Percentiles rank a stretch among this genome's conserved stretches.
phyloP scores from a whole-genome alignment of 331 rosid species.

The Malus hybrid region DNA sequence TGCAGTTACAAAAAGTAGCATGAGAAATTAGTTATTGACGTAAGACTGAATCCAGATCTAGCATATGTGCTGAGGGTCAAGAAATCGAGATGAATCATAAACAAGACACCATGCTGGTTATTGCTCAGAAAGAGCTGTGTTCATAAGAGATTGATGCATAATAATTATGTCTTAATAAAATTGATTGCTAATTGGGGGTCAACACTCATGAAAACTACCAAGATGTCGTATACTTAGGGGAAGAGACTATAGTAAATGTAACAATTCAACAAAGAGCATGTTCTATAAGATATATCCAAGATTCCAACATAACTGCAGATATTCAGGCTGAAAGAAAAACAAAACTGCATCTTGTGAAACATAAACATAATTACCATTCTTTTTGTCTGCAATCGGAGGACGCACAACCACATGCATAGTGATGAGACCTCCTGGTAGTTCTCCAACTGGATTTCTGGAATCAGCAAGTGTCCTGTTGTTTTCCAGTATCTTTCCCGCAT shows the following conservation, averaged over 20 bases:
- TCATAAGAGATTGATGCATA: neutral
- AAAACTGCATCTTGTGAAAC: neutral
- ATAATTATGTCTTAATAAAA: neutral
- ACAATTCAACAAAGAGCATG: neutral
- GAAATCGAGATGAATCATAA: neutral
- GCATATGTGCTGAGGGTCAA: neutral
- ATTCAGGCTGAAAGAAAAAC: neutral
- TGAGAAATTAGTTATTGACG: neutral
- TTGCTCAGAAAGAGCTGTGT: neutral
- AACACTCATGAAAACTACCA: neutral
- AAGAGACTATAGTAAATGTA: neutral
- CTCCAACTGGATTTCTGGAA: slow-evolving; percentile 31
- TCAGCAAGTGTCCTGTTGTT: slow-evolving; percentile 37
- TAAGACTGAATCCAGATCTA: neutral
- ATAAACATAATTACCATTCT: slow-evolving; percentile 22
- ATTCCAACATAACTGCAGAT: neutral
- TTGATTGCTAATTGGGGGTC: neutral
- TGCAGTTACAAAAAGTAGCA: neutral
- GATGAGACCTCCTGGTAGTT: slow-evolving; percentile 35
- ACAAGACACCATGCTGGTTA: neutral
- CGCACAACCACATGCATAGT: slow-evolving; percentile 47
- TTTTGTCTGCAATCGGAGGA: slow-evolving; percentile 31
- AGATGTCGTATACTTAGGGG: neutral
- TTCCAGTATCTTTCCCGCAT: slow-evolving; percentile 43
- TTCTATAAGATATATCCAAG: neutral